Base-by-base conservation (phyloP, 345 rosid genomes). In the Raphanus raphanistrum region DNA sequence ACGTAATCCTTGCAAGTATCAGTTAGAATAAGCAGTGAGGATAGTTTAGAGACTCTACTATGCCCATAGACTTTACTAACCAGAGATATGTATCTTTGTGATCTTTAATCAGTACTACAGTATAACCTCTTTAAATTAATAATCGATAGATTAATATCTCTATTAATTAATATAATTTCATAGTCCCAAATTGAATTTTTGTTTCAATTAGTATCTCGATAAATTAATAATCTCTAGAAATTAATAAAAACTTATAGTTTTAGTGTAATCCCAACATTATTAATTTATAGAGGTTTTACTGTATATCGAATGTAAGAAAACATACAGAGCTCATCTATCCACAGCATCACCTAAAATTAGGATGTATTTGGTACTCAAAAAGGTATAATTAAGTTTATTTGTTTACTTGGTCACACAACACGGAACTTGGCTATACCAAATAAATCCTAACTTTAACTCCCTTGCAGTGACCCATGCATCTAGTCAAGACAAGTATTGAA, bases 401-500 rank as follows among this genome's bases (percentile, higher is more conserved):
- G 5, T 15, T 63, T 63, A 15, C 25, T 63, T 63, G 12, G 43
- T 31, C 66, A 63, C 26, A 33, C 1, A 33, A 33, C 45, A 25
- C 48, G n/a, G 7, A 63, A 63, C 32, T 58, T 25, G 4, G 10
- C 9, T 2, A 58, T 58, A 57, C 29, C 54, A n/a, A 48, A 16
- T 54, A 16, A 8, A 17, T 17, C 27, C 13, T 25, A 57, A 2
- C 50, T 29, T 25, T n/a, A 11, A 63, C 60, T 10, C 41, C 27
- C 41, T 41, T 21, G 26, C 63, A 58, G 27, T 25, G 61, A 57
- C 32, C 63, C 63, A 57, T 71, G 74, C 66, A 5, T 59, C 31
- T 28, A 38, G 78, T 75, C 72, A 57, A 38, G 8, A 16, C 29
- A 74, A 66, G 43, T 16, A 57, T 41, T 75, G 60, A 2, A 16